Evolutionary conservation across 768 basidiomycete genomes (phyloP), one percentile per base, ranked within the genome.

Genomic region (Cyclocybe cylindracea): DNA sequence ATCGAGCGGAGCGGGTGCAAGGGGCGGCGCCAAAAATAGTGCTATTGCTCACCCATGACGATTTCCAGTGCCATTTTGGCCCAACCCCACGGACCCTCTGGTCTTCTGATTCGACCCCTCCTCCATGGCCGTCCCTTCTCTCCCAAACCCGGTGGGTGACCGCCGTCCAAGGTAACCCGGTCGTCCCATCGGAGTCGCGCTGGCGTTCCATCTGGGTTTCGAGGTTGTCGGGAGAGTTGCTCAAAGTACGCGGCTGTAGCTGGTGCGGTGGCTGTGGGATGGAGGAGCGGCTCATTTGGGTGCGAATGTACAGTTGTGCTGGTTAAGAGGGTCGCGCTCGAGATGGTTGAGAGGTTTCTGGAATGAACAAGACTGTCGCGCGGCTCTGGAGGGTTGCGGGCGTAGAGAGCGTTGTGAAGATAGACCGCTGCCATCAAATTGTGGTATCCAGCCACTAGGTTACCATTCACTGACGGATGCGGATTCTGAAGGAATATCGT

Each of bases 351-450:
- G 6, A 66, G 57, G 55, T 69, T 68, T 46, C 76, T 75, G 6
- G 76, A 75, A 57, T 82, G 82, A 18, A 70, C 67, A 16, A 76
- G 74, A 51, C 71, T 70, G 33, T 55, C 57, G 19, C 59, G 46
- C 13, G 56, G 39, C 37, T 64, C 63, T 40, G 63, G 48, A 13
- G 62, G 47, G 38, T 76, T 75, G 32, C 70, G 66, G 42, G 72
- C 55, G 65, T 79, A 78, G 48, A 82, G 61, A 32, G 78, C 71
- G 59, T 82, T 78, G 66, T 85, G 84, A 45, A 84, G 75, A 63
- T 79, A 77, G 46, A 84, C 64, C 46, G 80, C 82, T 49, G 83
- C 78, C 86, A 87, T 87, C 50, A 60, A 50, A 55, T 18, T 42
- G 32, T 37, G 36, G 51, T n/a, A 42, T 16, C 45, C 51, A 46